These are phyloP conservation scores for Lachnum nothofagi DNA, from an alignment of 2,329 filamentous ascomycete genomes.

Conservation along the genomic window DNA sequence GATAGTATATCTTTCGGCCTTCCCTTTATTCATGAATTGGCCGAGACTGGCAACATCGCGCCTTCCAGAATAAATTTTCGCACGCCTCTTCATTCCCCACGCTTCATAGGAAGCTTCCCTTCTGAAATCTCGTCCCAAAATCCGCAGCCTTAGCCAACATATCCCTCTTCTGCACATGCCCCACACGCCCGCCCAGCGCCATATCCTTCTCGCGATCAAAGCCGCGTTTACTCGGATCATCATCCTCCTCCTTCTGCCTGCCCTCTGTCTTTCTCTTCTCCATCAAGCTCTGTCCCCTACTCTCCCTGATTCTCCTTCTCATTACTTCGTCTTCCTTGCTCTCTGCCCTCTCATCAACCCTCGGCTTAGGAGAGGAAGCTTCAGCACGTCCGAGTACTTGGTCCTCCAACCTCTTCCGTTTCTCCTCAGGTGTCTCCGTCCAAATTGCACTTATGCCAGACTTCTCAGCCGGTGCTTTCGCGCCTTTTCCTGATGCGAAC, in stretches of 20 bases:
- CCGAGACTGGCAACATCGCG: too few species aligned
- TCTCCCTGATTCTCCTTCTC: constrained; percentile 47
- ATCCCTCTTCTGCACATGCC: constrained; percentile 67
- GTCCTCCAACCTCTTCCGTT: constrained; percentile 72
- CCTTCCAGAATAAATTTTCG: too few species aligned
- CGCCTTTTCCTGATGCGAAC: constrained; percentile 68
- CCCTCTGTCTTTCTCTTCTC: constrained; percentile 37
- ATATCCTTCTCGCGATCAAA: constrained; percentile 97
- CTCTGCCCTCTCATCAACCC: constrained; percentile 18
- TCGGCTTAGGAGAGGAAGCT: constrained; percentile 11
- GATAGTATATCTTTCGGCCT: too few species aligned
- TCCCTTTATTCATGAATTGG: too few species aligned
- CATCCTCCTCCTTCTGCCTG: constrained; percentile 58
- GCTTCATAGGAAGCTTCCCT: constrained; percentile 47
- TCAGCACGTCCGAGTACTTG: constrained; percentile 68
- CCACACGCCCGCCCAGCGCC: constrained; percentile 67
- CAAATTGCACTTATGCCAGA: constrained; percentile 51
- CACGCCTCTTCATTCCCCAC: neutral
- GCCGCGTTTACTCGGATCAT: constrained; percentile 82
- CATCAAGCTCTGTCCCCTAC: constrained; percentile 52
- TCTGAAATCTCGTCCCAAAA: constrained; percentile 52
- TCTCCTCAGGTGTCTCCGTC: constrained; percentile 89
- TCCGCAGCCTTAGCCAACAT: constrained; percentile 73
- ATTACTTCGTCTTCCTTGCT: constrained; percentile 39
- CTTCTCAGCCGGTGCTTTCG: constrained; percentile 38